Percentiles rank a stretch among this genome's conserved stretches.
Conservation (phyloP, 805 yeast genomes). For the Ogataea zsoltii region DNA sequence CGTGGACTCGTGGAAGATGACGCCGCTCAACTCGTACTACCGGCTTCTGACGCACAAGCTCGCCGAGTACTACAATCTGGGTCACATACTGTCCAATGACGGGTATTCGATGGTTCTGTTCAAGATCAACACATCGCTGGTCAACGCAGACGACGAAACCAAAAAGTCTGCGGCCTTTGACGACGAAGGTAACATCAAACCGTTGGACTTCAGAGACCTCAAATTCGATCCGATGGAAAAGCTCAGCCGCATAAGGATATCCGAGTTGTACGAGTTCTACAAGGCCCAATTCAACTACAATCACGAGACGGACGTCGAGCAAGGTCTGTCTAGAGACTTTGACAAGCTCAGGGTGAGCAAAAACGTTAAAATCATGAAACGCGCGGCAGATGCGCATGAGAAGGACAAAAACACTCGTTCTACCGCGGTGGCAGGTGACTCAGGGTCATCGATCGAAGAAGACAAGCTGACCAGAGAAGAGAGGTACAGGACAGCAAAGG, state of each 20-base stretch:
- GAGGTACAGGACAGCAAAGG: slow-evolving; percentile 42
- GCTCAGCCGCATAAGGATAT: slow-evolving; percentile 31
- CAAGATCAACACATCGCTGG: slow-evolving; percentile 38
- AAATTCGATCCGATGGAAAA: slow-evolving; percentile 35
- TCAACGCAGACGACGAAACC: slow-evolving; percentile 37
- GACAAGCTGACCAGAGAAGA: slow-evolving; percentile 44
- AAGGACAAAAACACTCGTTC: slow-evolving; percentile 8
- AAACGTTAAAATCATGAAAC: slow-evolving; percentile 20
- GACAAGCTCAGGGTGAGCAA: slow-evolving; percentile 6
- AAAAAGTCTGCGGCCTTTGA: slow-evolving; percentile 34
- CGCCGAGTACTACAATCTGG: slow-evolving; percentile 64
- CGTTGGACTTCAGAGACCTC: slow-evolving; percentile 32
- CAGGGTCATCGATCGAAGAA: slow-evolving; percentile 27
- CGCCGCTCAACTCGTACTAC: slow-evolving; percentile 67
- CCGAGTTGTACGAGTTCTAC: slow-evolving; percentile 28
- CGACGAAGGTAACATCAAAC: slow-evolving; percentile 34
- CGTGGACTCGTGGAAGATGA: slow-evolving; percentile 43
- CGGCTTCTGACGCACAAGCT: slow-evolving; percentile 68
- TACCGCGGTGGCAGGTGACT: not conserved
- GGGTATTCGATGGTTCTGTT: slow-evolving; percentile 47
- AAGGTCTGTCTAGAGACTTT: slow-evolving; percentile 3
- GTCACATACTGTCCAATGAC: slow-evolving; percentile 55
- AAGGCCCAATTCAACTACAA: slow-evolving; percentile 11
- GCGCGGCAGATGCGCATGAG: slow-evolving; percentile 2
- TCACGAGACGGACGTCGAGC: slow-evolving; percentile 12